Base-by-base conservation (phyloP, 345 rosid species). In the Eucalyptus melliodora region DNA sequence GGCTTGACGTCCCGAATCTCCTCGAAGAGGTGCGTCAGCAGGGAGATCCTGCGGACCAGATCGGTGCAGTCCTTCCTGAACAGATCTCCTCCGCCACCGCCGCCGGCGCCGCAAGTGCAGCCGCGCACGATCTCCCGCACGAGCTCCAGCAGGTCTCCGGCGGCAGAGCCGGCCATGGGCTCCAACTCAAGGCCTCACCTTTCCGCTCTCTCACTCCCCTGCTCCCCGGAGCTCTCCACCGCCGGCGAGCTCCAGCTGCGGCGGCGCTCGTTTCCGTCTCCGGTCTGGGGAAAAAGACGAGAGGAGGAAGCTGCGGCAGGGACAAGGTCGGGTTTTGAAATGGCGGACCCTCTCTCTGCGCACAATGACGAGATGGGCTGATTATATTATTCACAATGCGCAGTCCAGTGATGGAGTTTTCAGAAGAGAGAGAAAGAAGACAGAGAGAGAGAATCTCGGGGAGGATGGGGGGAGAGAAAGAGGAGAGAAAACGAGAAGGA, bases 61-160 rank as follows among this genome's bases (percentile, higher is more conserved):
- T 97, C 97, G 86, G 94, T 91, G 87, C 97, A 96, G 56, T 96
- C 99, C 91, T 93, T 97, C 92, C 91, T 94, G 88, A 98, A 96
- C 87, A 92, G 91, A 80, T 89, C 88, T 62, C 69, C 69, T 27
- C 69, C 69, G 23, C 67, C 62, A 6, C 47, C 67, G 87, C 50
- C 83, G 77, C 44, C 56, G 44, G 83, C 24, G 50, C 21, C 9
- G 49, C 65, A 59, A 88, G 81, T 15, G 86, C 82, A 59, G 50
- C 40, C 59, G 85, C 85, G 60, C 82, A 42, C 89, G 86, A 90
- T 90, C 81, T 87, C 49, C n/a, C 88, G 89, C 56, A 90, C 91
- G 80, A 90, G 91, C 82, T 72, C 91, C 77, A 88, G 67, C 77
- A 90, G 87, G 89, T 89, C 89, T 50, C 88, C 88, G 88, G 90